phyloP scores from a whole-genome alignment of 2,329 filamentous ascomycete species.

The Penicillium sp. region DNA sequence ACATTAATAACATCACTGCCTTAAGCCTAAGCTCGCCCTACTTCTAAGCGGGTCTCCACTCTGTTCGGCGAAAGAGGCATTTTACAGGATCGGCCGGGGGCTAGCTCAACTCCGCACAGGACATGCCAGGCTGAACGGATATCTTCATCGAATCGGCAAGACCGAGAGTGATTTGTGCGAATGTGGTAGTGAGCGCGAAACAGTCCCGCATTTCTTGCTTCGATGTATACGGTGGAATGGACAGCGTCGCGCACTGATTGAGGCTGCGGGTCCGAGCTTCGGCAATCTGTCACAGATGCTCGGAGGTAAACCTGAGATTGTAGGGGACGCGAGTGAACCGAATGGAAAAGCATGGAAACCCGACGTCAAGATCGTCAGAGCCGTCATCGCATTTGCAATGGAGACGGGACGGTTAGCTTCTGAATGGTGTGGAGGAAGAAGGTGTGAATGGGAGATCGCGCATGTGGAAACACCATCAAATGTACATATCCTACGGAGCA shows the following conservation, averaged over 20 bases:
- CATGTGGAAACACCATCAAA: not conserved
- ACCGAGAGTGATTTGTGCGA: constrained; percentile 5
- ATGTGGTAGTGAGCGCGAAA: constrained; percentile 8
- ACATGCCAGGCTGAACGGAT: constrained; percentile 1
- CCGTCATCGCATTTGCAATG: constrained; percentile 4
- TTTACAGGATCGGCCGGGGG: too few species aligned
- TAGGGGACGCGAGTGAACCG: not conserved
- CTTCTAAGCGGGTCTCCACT: too few species aligned
- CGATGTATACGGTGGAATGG: constrained; percentile 12
- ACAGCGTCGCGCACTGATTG: constrained; percentile 3
- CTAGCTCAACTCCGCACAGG: too few species aligned
- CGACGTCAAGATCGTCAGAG: constrained; percentile 10
- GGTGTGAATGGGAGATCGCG: not conserved
- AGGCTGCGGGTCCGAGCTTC: not conserved
- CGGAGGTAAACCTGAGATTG: constrained; percentile 6
- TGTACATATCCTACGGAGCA: not conserved
- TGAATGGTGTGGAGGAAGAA: not conserved
- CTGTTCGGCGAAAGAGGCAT: too few species aligned
- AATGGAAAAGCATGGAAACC: constrained; percentile 9
- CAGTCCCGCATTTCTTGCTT: constrained; percentile 9
- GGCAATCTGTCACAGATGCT: constrained; percentile 9
- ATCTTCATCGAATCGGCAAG: constrained; percentile 8
- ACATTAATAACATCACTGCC: too few species aligned
- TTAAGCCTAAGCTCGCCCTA: too few species aligned
- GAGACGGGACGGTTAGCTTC: not conserved